phyloP scores from a whole-genome alignment of 345 rosid genomes.

The Citrus medica region DNA sequence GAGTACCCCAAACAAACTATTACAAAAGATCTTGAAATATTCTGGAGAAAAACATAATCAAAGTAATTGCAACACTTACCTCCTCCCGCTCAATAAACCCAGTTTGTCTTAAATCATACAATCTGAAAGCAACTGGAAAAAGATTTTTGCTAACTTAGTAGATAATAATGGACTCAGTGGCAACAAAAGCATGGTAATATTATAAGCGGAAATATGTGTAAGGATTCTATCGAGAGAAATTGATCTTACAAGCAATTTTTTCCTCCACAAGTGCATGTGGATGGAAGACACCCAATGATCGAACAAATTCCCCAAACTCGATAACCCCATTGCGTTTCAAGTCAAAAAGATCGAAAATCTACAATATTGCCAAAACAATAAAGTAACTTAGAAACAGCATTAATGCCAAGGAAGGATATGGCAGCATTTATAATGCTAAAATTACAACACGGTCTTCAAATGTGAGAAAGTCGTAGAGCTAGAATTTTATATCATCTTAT shows the following conservation, averaged over 20 bases:
- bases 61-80: slow-evolving; percentile 35
- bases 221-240: background rate
- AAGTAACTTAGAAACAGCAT: slow-evolving; percentile 6
- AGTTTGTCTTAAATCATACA: slow-evolving; percentile 81
- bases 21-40: background rate
- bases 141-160: slow-evolving; percentile 1
- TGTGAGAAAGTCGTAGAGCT: background rate
- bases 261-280: slow-evolving; percentile 65
- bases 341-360: slow-evolving; percentile 89
- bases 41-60: background rate
- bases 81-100: slow-evolving; percentile 88
- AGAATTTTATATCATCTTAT: no score
- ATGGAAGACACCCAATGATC: slow-evolving; percentile 83
- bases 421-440: background rate
- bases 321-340: slow-evolving; percentile 87
- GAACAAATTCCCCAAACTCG: slow-evolving; percentile 85
- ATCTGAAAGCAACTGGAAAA: slow-evolving; percentile 77
- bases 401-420: background rate
- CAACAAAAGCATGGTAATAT: background rate
- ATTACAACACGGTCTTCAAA: background rate
- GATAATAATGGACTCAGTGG: background rate
- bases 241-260: slow-evolving; percentile 63
- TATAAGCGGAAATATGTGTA: background rate
- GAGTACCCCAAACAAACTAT: background rate
- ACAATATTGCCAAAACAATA: background rate